These are phyloP conservation scores for Ophiosphaerella narmari DNA, from an alignment of 2,329 filamentous ascomycete species.

Conservation along the genomic window DNA sequence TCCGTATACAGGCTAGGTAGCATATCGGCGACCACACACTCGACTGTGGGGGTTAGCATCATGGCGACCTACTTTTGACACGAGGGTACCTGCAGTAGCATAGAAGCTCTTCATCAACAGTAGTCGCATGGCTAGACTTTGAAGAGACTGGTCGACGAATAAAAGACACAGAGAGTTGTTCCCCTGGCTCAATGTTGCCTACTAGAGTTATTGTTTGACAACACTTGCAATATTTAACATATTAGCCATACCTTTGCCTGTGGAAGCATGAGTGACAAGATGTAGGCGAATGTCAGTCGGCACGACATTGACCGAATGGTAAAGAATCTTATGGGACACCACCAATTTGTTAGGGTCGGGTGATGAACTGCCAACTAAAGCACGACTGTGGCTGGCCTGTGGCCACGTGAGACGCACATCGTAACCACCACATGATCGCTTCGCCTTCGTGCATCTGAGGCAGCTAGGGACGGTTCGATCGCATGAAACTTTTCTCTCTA, in stretches of 20 bases:
- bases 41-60: neutral
- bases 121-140: too few species aligned
- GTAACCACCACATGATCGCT: constrained; percentile 17
- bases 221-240: neutral
- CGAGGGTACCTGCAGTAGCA: constrained; percentile 1
- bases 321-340: too few species aligned
- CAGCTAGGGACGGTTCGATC: constrained; percentile 12
- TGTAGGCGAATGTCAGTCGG: constrained; percentile 10
- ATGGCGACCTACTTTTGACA: too few species aligned
- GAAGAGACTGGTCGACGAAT: neutral
- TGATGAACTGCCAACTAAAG: neutral
- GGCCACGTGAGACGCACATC: constrained; percentile 17
- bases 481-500: constrained; percentile 18
- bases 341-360: too few species aligned
- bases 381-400: neutral
- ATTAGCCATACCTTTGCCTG: neutral
- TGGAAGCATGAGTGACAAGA: neutral
- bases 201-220: too few species aligned
- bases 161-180: neutral
- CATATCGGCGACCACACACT: neutral
- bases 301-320: constrained; percentile 8
- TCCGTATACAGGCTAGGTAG: constrained; percentile 6
- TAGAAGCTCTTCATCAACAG: constrained; percentile 1
- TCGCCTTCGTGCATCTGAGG: constrained; percentile 9
- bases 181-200: neutral